These are phyloP conservation scores for Cercospora zeina DNA, from an alignment of 2,329 filamentous ascomycete genomes.

Conservation along the genomic window DNA sequence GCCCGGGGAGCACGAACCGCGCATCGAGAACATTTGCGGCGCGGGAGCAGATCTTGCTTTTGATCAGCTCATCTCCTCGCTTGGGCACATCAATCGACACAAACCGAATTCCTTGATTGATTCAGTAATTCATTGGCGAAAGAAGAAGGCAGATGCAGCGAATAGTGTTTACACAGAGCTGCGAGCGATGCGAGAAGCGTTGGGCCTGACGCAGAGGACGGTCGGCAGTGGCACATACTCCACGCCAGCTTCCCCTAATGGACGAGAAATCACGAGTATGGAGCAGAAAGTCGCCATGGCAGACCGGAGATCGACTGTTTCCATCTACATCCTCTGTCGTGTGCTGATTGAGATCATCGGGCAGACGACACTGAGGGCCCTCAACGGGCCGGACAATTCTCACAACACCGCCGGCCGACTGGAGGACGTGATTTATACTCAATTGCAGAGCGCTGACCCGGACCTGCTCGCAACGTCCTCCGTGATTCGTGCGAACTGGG, in stretches of 20 bases:
- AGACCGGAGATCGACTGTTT: conserved; percentile 87
- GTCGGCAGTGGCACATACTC: conserved; percentile 24
- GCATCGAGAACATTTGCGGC: conserved; percentile 87
- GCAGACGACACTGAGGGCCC: conserved; percentile 77
- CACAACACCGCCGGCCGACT: conserved; percentile 90
- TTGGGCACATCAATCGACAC: conserved; percentile 90
- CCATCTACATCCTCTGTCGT: conserved; percentile 92
- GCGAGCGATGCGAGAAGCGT: conserved; percentile 31
- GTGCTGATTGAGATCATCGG: conserved; percentile 92
- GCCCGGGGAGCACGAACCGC: conserved; percentile 75
- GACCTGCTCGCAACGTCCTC: conserved; percentile 76
- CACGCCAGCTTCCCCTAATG: conserved; percentile 28
- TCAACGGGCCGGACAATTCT: conserved; percentile 57
- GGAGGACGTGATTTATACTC: conserved; percentile 94
- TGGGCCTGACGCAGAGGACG: conserved; percentile 30
- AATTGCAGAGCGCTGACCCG: conserved; percentile 83
- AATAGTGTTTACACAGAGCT: conserved; percentile 40
- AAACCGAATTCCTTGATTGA: conserved; percentile 96
- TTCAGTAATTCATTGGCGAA: conserved; percentile 97
- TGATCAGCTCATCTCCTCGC: conserved; percentile 87
- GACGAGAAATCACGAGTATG: conserved; percentile 34
- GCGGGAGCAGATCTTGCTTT: conserved; percentile 84
- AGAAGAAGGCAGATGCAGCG: conserved; percentile 88
- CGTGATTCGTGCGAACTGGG: conserved; percentile 91
- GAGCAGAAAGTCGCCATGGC: conserved; percentile 38